Conservation (phyloP, 495 filamentous ascomycete species). For the Talaromyces nanjingensis region DNA sequence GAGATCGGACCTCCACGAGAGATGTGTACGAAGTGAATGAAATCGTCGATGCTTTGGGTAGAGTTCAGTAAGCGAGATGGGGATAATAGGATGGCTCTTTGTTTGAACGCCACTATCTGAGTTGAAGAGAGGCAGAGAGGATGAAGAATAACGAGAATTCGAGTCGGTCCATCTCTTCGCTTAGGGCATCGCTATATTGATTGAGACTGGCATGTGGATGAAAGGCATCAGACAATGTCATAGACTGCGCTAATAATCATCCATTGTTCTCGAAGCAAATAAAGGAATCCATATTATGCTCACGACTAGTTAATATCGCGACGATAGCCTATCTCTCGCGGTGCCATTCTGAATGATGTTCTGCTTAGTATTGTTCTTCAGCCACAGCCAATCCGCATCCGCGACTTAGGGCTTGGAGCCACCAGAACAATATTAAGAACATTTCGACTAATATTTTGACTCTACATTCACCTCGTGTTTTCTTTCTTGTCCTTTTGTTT, state of each 20-base stretch:
- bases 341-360: not conserved
- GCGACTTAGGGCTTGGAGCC: conserved; percentile 6
- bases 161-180: not conserved
- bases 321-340: not conserved
- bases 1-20: not conserved
- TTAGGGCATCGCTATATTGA: not conserved
- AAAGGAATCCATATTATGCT: not conserved
- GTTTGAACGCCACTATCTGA: not conserved
- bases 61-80: not conserved
- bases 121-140: not conserved
- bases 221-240: not conserved
- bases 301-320: not conserved
- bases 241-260: not conserved
- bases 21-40: not conserved
- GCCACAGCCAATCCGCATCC: not conserved
- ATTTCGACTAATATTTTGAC: not conserved
- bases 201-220: not conserved
- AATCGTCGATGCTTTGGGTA: not conserved
- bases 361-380: conserved; percentile 15
- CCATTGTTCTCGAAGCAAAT: conserved; percentile 1
- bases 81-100: not conserved
- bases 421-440: conserved; percentile 16
- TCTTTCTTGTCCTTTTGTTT: not conserved
- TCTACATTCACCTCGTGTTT: not conserved
- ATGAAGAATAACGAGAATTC: not conserved